Evolutionary conservation across 352 stramenopile species (phyloP).

Genomic region (Phytophthora podocarpi): DNA sequence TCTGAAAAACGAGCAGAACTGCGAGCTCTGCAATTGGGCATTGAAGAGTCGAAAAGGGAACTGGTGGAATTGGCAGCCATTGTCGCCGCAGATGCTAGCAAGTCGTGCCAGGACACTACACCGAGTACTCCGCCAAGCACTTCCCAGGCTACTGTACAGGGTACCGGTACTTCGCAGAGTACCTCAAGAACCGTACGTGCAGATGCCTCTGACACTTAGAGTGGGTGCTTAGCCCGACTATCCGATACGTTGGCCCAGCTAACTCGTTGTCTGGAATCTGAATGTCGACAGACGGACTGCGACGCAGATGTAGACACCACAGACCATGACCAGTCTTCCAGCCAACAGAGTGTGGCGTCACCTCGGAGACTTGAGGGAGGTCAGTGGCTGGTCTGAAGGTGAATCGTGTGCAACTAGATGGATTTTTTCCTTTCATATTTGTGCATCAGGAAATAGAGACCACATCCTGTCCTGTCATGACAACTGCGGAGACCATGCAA

Average conservation of each 20-base stretch:
- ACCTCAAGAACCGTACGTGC: slow-evolving; percentile 28
- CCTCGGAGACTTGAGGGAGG: slow-evolving; percentile 24
- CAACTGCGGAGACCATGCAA: not conserved
- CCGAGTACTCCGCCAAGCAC: not conserved
- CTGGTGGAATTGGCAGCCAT: slow-evolving; percentile 29
- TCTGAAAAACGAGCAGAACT: slow-evolving; percentile 23
- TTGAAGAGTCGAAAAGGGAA: slow-evolving; percentile 40
- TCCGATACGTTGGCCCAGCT: not conserved
- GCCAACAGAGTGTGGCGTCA: slow-evolving; percentile 19
- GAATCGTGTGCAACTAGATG: slow-evolving; percentile 12
- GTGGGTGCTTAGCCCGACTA: slow-evolving; percentile 4
- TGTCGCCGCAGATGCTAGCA: slow-evolving; percentile 10
- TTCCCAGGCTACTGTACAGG: not conserved
- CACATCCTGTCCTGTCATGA: slow-evolving; percentile 8
- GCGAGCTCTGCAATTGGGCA: slow-evolving; percentile 32
- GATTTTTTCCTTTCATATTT: slow-evolving; percentile 19
- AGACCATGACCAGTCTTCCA: slow-evolving; percentile 10
- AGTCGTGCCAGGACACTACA: slow-evolving; percentile 1
- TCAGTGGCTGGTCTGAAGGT: slow-evolving; percentile 33
- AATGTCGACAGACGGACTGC: slow-evolving; percentile 21
- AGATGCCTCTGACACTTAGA: slow-evolving; percentile 11
- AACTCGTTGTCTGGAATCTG: slow-evolving; percentile 17
- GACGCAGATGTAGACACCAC: slow-evolving; percentile 4
- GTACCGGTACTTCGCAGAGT: slow-evolving; percentile 1
- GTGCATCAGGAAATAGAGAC: slow-evolving; percentile 34